Base-by-base conservation (phyloP, 805 yeast species). In the Barnettozyma populi region DNA sequence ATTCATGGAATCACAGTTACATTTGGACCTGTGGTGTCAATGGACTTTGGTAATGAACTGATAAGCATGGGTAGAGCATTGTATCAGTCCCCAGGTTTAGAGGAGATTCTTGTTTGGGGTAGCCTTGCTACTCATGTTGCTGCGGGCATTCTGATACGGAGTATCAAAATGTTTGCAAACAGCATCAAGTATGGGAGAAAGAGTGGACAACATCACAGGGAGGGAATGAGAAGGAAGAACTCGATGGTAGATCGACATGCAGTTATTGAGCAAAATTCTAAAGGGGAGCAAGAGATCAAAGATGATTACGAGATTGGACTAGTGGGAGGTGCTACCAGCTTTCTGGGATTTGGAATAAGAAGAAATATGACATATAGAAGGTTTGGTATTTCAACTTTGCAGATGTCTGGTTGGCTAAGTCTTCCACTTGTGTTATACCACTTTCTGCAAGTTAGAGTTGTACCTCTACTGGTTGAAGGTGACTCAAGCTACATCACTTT, bases 31-130 rank as follows among this genome's bases (percentile, higher is more conserved):
- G 58, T 74, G 4, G 56, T 78, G 4, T 74, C 78, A 7, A 48
- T 65, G 1, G 70, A 62, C 0, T 47, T 71, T 2, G 75, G 78
- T 3, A 75, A 81, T 45, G 83, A 81, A 45, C 53, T 79, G 29
- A 68, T 86, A 44, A 76, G 81, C 52, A 68, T 82, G 66, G 79
- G 80, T 0, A 69, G 92, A 35, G 74, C 79, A 16, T 55, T 86
- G 0, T 86, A 85, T 60, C 86, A 81, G 48, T 67, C 71, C 0
- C 73, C 81, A 0, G 53, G 65, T 1, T 63, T 80, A 13, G 92
- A 84, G 57, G 60, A 60, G 7, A 45, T 69, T 0, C 54, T 77
- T n/a, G 69, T 82, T 0, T 68, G 68, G 52, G 81, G 77, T 1
- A 64, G 81, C 0, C 63, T 72, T 2, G 59, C 66, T 0, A 52